Evolutionary conservation across 768 basidiomycete species (phyloP), one percentile per base, ranked within the genome.

Genomic region (Serendipita sp.): DNA sequence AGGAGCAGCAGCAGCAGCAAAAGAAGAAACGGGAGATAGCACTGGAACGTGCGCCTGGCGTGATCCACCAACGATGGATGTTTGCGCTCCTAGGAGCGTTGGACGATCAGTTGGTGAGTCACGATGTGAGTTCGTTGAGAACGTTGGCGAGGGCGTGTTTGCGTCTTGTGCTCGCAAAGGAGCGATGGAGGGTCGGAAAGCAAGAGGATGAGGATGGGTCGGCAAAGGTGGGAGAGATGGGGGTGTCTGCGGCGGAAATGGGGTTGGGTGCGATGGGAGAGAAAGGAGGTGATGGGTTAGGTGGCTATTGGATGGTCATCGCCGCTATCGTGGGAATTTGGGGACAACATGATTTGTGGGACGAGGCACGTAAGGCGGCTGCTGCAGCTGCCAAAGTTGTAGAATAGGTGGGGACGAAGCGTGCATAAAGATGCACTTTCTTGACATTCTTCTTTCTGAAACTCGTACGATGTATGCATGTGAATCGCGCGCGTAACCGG

Each of bases 281-380:
- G n/a, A n/a, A n/a, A n/a, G n/a, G n/a, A n/a, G n/a, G n/a, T n/a
- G n/a, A n/a, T n/a, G n/a, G n/a, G n/a, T n/a, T n/a, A 69, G 62
- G 75, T 61, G 80, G 84, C 7, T 88, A 86, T 68, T 92, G 90
- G 90, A 77, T 90, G 65, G 75, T 88, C 41, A 75, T 91, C 3
- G 73, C 83, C 3, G 79, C 80, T 1, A 74, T 91, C 51, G 78
- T 79, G 26, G 80, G 78, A 20, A 71, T 84, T 2, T 92, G 90
- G 90, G 83, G 81, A 24, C 90, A 92, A 74, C 77, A 75, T 60
- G 90, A 92, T 70, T 72, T 92, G 43, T 92, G 88, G 89, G 74
- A 74, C 71, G 88, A 90, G 68, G 87, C 84, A 22, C 82, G 45
- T n/a, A 53, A 62, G 24, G 56, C 53, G 26, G 38, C 38, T 38